Base-by-base conservation (phyloP, 176 grass and related monocot species). In the Thalia dealbata region DNA sequence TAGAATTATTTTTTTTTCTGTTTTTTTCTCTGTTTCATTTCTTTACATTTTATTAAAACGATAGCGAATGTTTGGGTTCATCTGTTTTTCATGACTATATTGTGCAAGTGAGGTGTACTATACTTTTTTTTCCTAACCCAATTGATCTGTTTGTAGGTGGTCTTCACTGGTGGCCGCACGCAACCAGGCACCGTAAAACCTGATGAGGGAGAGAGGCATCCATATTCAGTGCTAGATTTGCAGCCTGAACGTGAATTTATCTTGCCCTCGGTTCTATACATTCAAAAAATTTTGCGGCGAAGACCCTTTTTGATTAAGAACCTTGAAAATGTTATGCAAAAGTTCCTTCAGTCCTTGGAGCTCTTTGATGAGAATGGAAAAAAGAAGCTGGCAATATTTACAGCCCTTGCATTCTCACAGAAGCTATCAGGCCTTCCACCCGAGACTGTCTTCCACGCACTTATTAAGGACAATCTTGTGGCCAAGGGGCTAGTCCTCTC, bases 251-350 rank as follows among this genome's bases (percentile, higher is more conserved):
- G 73, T 81, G 86, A 92, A 83, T 50, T 86, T 23, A 86, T 96
- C 80, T 87, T 96, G 74, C 92, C 89, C 22, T 92, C 42, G 18
- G 92, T 96, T 29, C 82, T 92, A n/a, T 92, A 87, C 84, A 90
- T 92, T 71, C 92, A 96, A 80, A 96, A 96, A 83, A 96, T 83
- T 58, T 75, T 96, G 41, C 84, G 92, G 51, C 87, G 89, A 74
- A 86, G 78, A 75, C 89, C 92, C 70, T 96, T 96, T 73, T 83
- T 96, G 58, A 96, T 96, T 77, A 96, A 96, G 76, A 96, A 80
- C 67, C 92, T 96, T 78, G 92, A 96, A 87, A 96, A 96, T 96
- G 92, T 96, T 77, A 96, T 82, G 83, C 80, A 81, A 55, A 89
- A 88, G 63, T 92, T 96, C 69, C 89, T 96, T 41, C 89, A 92